Base-by-base conservation (phyloP, 352 stramenopile species). In the Phytopythium litorale region DNA sequence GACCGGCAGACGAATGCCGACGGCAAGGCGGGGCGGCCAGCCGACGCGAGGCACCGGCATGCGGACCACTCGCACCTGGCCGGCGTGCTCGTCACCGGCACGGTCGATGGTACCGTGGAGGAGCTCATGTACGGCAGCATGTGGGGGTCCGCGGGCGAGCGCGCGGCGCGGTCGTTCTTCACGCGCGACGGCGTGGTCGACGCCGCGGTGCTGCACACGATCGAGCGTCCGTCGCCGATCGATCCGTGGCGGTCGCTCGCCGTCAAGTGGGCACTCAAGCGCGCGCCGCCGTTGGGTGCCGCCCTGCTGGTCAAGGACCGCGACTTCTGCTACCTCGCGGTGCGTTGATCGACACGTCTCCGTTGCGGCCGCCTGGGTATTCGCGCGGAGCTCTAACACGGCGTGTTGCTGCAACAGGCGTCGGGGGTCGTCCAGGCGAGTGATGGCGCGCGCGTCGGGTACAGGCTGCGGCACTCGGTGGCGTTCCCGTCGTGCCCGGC, bases 401-500 rank as follows among this genome's bases (percentile, higher is more conserved):
- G 49, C 32, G 9, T 15, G 49, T n/a, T 33, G 15, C 19, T 25
- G 7, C 23, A 12, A 12, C 53, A 72, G 62, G 71, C 66, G 1
- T 65, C 67, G 16, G 76, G 76, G 1, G 40, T 81, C 18, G 54
- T 81, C 33, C 64, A 65, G 32, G 64, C 72, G 7, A 55, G 56
- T 4, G 68, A 66, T 9, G 76, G 76, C n/a, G 62, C 68, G 16
- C 67, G 68, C 8, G 48, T 86, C 25, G 74, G 76, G 54, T 86
- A 77, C 50, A 45, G 74, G 49, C 52, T 86, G 51, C 78, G 80
- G 7, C 79, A 91, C 70, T 89, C 81, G 40, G 70, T 91, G 40
- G 78, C 70, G 37, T 83, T 89, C 51, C 71, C 72, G n/a, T 76
- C 65, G 49, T 86, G 75, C 38, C 72, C 71, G 23, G 67, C 63